A percentile compares a stretch with the other conserved stretches of the same genome.
Conservation (phyloP, 768 basidiomycete species). For the Phylloporus rhodoxanthus region DNA sequence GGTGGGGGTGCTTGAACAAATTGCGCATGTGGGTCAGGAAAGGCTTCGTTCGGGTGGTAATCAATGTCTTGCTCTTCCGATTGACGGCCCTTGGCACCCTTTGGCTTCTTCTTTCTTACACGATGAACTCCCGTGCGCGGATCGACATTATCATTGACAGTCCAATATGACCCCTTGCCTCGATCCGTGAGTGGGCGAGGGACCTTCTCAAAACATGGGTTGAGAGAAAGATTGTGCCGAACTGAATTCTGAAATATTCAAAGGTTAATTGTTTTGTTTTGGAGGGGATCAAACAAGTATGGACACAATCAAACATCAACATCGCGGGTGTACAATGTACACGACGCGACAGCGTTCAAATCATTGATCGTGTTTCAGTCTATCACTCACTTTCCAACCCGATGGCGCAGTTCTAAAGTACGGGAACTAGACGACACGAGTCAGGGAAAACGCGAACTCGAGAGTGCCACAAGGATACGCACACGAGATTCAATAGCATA, state of each 20-base stretch:
- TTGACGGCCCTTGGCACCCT: slow-evolving; percentile 43
- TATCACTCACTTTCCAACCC: slow-evolving; percentile 79
- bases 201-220: slow-evolving; percentile 88
- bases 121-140: slow-evolving; percentile 86
- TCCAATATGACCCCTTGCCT: slow-evolving; percentile 90
- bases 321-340: slow-evolving; percentile 35
- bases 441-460: slow-evolving; percentile 5
- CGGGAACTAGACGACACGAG: slow-evolving; percentile 54
- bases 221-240: slow-evolving; percentile 83
- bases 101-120: slow-evolving; percentile 80
- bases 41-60: slow-evolving; percentile 53
- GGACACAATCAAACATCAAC: slow-evolving; percentile 58
- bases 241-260: slow-evolving; percentile 67
- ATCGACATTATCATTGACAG: slow-evolving; percentile 85
- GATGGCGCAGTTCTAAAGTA: slow-evolving; percentile 83
- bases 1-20: slow-evolving; percentile 45
- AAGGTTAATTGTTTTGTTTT: slow-evolving; percentile 27
- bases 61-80: slow-evolving; percentile 62
- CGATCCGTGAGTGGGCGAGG: slow-evolving; percentile 87
- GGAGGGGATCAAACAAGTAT: slow-evolving; percentile 47
- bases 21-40: slow-evolving; percentile 51
- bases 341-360: slow-evolving; percentile 3
- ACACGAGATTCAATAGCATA: slow-evolving; percentile 88
- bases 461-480: slow-evolving; percentile 28
- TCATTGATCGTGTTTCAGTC: neutral